Base-by-base conservation (phyloP, 192 early-diverging fungal genomes). In the Coemansia erecta region DNA sequence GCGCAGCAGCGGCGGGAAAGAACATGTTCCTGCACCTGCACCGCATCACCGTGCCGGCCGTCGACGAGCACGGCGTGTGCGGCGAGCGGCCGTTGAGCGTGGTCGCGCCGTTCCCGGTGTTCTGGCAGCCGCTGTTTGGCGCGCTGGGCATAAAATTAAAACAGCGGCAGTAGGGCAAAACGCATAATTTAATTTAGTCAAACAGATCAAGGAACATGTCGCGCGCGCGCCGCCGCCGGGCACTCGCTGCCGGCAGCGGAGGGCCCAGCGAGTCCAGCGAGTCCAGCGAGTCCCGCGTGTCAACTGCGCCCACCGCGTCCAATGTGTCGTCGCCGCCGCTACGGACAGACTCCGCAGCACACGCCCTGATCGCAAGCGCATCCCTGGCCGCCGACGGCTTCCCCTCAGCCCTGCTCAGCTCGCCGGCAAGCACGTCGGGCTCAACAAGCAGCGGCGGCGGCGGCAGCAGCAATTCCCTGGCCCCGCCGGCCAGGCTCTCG, bases 61-160 rank as follows among this genome's bases (percentile, higher is more conserved):
- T 64, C 14, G 55, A 58, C 22, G 47, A 13, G 10, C 9, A 37
- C n/a, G 63, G 55, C 17, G 12, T 12, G 18, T 8, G 47, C 13
- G 2, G 12, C 48, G n/a, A 50, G 22, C 23, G 12, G 17, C 12
- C 10, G 39, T 17, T 22, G 56, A 12, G 54, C 2, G 55, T 72
- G 37, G 61, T 50, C 43, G 70, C 70, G 21, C 70, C 70, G 31
- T 72, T 72, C 41, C 70, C 70, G 0, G 46, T n/a, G 35, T 62
- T 57, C 42, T 72, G 70, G 70, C 21, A 60, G 21, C 59, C 42
- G 3, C 41, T 61, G n/a, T 72, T 72, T 39, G 40, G 52, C 8
- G 40, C 59, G 15, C 55, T 72, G 1, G 56, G 50, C 15, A 28
- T 72, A 12, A n/a, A 49, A 22, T 33, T 47, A 44, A 40, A n/a